Evolutionary conservation across 2,329 filamentous ascomycete species (phyloP), one percentile per base, ranked within the genome.

Genomic region (Aspergillus felis): DNA sequence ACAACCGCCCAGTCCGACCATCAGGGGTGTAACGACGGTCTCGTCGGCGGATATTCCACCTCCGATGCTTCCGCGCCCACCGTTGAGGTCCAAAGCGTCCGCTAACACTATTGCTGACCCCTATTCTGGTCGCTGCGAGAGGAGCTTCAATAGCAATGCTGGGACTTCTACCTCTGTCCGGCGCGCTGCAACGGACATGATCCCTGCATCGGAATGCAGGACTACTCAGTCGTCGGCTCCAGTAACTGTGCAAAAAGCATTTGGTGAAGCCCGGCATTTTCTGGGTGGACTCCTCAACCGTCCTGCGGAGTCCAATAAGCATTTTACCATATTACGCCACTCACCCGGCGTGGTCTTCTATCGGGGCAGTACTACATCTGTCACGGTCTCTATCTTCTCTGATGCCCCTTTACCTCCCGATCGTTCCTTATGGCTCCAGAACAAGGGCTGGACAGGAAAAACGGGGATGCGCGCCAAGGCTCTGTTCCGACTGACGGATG

Each of bases 401-500:
- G 82, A 87, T 60, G 71, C 74, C 1, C 79, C 81, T 0, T 68
- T 90, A 0, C 85, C 87, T 0, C 54, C 73, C 0, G 79, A 82
- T 25, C 80, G 87, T 6, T 84, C 83, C 0, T 68, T 90, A 14
- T 90, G 86, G 84, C 74, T 90, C 27, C 87, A 90, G 73, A 81
- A 81, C 57, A 87, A 86, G 61, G 88, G 87, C 2, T 89, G 79
- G 74, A 85, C 84, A 0, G 88, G 88, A 4, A 86, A 87, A 66
- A 80, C 86, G 51, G 88, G 88, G 20, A 88, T 90, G 83, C 80
- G 80, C 6, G 74, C 86, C 28, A 88, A 87, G 67, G 82, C 86
- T 0, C 70, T 89, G 1, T 73, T 89, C 38, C 82, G 86, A 7
- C 79, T 81, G 0, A 83, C 80, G 12, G 78, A 79, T 7, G 79